Evolutionary conservation across 148 eudicot species (phyloP).

Genomic region (Cornus florida): DNA sequence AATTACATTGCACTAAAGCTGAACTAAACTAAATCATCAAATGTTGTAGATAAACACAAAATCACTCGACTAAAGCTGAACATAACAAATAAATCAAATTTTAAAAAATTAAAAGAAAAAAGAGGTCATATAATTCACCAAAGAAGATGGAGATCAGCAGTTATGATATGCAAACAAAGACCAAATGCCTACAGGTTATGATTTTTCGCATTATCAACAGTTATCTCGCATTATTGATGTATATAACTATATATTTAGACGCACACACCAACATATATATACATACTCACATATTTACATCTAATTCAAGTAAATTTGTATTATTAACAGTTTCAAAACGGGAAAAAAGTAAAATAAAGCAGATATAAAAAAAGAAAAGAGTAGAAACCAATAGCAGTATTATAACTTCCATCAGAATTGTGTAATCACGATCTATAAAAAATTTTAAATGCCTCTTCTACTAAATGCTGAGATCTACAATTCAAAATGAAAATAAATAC

Average conservation of each 20-base stretch:
- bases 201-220: not conserved
- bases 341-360: not conserved
- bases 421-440: conserved; percentile 58
- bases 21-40: no score
- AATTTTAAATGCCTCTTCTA: conserved; percentile 69
- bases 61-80: no score
- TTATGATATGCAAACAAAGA: not conserved
- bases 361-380: conserved; percentile 8
- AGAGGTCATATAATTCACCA: not conserved
- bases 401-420: conserved; percentile 32
- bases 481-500: not conserved
- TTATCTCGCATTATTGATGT: no score
- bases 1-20: no score
- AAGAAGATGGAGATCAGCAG: not conserved
- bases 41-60: no score
- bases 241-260: no score
- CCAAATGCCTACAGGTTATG: not conserved
- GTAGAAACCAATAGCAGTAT: conserved; percentile 52
- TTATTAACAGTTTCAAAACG: no score
- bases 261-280: no score
- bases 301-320: not conserved
- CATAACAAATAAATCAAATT: no score
- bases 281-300: no score
- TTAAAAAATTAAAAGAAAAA: no score
- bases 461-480: conserved; percentile 57